Conservation (phyloP, 2,329 filamentous ascomycete species). For the Plectosphaerella plurivora region DNA sequence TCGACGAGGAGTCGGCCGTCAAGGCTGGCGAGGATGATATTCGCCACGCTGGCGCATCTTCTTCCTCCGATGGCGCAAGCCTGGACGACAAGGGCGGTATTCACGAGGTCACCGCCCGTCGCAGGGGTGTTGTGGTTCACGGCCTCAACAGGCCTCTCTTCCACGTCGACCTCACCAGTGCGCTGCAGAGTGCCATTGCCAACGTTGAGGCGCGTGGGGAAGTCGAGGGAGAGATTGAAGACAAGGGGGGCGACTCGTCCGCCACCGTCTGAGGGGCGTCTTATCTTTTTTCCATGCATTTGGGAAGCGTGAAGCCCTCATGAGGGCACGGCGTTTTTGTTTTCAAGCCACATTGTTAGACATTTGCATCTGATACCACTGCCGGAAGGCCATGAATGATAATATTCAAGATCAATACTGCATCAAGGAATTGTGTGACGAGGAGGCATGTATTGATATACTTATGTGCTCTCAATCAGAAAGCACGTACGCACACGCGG, state of each 20-base stretch:
- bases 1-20: constrained; percentile 31
- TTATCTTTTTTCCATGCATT: neutral
- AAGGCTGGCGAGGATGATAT: constrained; percentile 24
- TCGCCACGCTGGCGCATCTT: constrained; percentile 18
- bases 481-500: no score
- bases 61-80: neutral
- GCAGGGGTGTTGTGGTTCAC: constrained; percentile 64
- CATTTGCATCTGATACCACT: constrained; percentile 9
- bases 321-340: neutral
- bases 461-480: no score
- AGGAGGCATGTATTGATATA: no score
- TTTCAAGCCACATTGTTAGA: constrained; percentile 2
- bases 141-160: constrained; percentile 89
- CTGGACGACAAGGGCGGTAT: neutral
- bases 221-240: constrained; percentile 22
- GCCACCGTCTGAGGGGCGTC: constrained; percentile 4
- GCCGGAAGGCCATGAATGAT: constrained; percentile 2
- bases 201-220: constrained; percentile 61
- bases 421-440: no score
- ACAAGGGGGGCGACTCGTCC: neutral
- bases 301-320: no score
- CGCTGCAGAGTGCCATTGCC: constrained; percentile 79
- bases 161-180: constrained; percentile 87
- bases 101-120: constrained; percentile 33
- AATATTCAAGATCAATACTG: no score